phyloP scores from a whole-genome alignment of 805 yeast species.

The Candida schatavii region DNA sequence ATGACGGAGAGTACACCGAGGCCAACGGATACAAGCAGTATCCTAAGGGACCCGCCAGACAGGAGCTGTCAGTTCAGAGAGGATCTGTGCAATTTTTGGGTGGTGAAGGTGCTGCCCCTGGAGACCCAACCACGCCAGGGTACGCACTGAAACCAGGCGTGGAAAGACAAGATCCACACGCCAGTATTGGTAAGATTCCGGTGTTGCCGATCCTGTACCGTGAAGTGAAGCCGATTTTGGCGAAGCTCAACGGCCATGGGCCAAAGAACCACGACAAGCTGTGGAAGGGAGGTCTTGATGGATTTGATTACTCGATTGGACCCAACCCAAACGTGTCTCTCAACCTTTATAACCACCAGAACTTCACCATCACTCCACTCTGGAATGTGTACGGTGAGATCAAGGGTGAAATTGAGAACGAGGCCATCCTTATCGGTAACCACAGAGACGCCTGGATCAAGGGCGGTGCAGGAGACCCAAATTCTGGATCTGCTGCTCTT shows the following conservation, averaged over 20 bases:
- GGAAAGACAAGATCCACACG: constrained; percentile 31
- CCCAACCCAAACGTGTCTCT: constrained; percentile 34
- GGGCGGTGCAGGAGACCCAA: constrained; percentile 49
- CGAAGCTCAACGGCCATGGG: constrained; percentile 38
- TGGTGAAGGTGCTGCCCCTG: constrained; percentile 52
- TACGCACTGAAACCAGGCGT: constrained; percentile 52
- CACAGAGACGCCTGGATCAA: constrained; percentile 49
- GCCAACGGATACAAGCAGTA: constrained; percentile 54
- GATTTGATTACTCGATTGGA: constrained; percentile 38
- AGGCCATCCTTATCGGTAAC: constrained; percentile 42
- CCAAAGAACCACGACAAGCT: constrained; percentile 21
- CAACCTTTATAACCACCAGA: constrained; percentile 41
- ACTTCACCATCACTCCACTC: constrained; percentile 38
- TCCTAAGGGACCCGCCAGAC: constrained; percentile 68
- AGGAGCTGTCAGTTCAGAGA: constrained; percentile 57
- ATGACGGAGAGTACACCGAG: constrained; percentile 55
- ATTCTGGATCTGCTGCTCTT: constrained; percentile 42
- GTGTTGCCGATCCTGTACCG: constrained; percentile 44
- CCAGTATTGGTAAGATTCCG: constrained; percentile 38
- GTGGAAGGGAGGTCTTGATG: constrained; percentile 42
- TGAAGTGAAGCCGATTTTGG: constrained; percentile 43
- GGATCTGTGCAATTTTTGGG: constrained; percentile 58
- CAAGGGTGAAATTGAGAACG: constrained; percentile 37
- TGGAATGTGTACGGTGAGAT: constrained; percentile 45
- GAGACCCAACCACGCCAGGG: constrained; percentile 79